These are phyloP conservation scores for Nicotiana paniculata DNA, from an alignment of 257 asterid species.

Conservation along the genomic window DNA sequence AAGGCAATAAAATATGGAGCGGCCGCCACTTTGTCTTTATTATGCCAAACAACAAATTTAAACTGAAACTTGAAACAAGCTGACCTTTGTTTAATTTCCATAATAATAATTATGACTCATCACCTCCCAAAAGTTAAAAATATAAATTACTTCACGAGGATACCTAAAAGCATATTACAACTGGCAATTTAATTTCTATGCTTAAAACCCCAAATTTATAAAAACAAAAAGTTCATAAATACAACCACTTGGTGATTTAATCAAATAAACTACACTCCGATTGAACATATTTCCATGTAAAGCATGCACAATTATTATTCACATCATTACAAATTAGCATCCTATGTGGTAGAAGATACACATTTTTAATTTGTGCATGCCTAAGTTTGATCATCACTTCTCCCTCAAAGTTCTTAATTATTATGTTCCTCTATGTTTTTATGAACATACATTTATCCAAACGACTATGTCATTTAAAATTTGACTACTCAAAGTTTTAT, in stretches of 20 bases:
- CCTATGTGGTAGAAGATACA: neutral
- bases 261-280: neutral
- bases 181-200: conserved; percentile 6
- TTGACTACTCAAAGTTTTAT: neutral
- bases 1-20: neutral
- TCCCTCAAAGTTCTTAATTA: too few relatives aligned
- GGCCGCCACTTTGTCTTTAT: neutral
- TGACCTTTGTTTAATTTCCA: neutral
- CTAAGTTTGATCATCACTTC: too few relatives aligned
- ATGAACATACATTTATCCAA: too few relatives aligned
- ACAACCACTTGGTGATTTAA: neutral
- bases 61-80: neutral
- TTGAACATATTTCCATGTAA: neutral
- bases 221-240: neutral
- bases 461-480: neutral
- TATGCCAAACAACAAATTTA: conserved; percentile 2
- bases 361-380: neutral
- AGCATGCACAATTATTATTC: neutral
- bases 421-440: too few relatives aligned
- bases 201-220: neutral
- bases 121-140: neutral
- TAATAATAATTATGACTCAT: neutral
- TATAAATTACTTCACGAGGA: neutral
- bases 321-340: neutral
- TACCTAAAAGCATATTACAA: neutral